phyloP scores from a whole-genome alignment of 2,329 filamentous ascomycete species.

The Fusarium illudens region DNA sequence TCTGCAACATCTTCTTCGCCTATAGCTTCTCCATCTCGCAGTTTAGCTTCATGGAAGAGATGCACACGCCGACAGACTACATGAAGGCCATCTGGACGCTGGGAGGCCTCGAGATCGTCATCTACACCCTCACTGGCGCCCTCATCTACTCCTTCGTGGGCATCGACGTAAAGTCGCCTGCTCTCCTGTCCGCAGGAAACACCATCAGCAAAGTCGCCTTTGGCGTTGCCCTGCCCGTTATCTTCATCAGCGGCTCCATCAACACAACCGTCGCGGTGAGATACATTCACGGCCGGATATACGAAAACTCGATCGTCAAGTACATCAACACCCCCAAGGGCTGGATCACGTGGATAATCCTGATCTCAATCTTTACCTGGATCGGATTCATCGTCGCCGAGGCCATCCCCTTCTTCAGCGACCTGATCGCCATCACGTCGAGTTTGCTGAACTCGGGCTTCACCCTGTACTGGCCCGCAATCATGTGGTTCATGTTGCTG shows the following conservation, averaged over 20 bases:
- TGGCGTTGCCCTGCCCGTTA: conserved; percentile 69
- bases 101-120: conserved; percentile 64
- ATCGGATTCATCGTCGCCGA: conserved; percentile 61
- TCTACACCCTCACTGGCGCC: conserved; percentile 70
- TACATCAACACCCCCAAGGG: conserved; percentile 40
- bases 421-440: conserved; percentile 64
- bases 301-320: conserved; percentile 31
- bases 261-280: conserved; percentile 55
- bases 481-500: conserved; percentile 52
- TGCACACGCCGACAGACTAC: conserved; percentile 53
- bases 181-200: conserved; percentile 67
- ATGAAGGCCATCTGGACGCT: conserved; percentile 64
- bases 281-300: conserved; percentile 48
- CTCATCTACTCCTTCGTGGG: conserved; percentile 74
- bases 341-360: conserved; percentile 62
- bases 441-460: conserved; percentile 55
- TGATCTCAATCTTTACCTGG: conserved; percentile 64
- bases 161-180: conserved; percentile 66
- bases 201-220: conserved; percentile 52
- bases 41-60: conserved; percentile 57
- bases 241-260: conserved; percentile 74
- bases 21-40: conserved; percentile 61
- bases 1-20: conserved; percentile 74
- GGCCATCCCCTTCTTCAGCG: conserved; percentile 75
- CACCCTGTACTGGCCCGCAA: conserved; percentile 50